Evolutionary conservation across 2,329 filamentous ascomycete species (phyloP).

Genomic region (Pseudofabraea citricarpa): DNA sequence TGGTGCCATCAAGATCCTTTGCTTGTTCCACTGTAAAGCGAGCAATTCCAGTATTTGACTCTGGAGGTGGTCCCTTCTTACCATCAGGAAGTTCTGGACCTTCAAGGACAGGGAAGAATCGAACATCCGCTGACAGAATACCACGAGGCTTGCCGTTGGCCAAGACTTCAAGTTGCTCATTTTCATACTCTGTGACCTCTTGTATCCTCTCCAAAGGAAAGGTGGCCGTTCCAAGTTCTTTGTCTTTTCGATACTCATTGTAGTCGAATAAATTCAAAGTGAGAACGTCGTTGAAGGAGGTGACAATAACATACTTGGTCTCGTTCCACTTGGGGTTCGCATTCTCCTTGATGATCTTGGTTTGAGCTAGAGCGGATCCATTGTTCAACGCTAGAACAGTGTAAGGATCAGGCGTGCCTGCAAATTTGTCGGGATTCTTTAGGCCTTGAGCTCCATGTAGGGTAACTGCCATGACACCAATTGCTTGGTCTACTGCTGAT

Average conservation of each 20-base stretch:
- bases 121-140: constrained; percentile 73
- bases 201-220: constrained; percentile 83
- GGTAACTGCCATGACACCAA: constrained; percentile 88
- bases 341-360: constrained; percentile 82
- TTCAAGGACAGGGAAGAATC: constrained; percentile 92
- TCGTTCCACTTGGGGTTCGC: constrained; percentile 92
- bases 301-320: constrained; percentile 92
- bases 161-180: constrained; percentile 78
- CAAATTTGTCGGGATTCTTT: constrained; percentile 93
- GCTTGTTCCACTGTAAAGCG: constrained; percentile 92
- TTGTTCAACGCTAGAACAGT: constrained; percentile 79
- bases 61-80: constrained; percentile 73
- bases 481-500: constrained; percentile 88
- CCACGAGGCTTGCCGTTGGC: constrained; percentile 81
- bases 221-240: constrained; percentile 82
- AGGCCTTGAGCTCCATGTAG: constrained; percentile 87
- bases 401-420: constrained; percentile 88
- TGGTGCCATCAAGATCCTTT: constrained; percentile 89
- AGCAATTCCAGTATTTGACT: constrained; percentile 89
- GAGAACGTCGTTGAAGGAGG: constrained; percentile 81
- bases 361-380: constrained; percentile 75
- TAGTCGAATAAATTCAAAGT: constrained; percentile 85
- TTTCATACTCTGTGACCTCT: constrained; percentile 72
- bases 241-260: constrained; percentile 95
- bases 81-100: constrained; percentile 69